These are phyloP conservation scores for Fusarium sublunatum DNA, from an alignment of 2,329 filamentous ascomycete genomes.

Conservation along the genomic window DNA sequence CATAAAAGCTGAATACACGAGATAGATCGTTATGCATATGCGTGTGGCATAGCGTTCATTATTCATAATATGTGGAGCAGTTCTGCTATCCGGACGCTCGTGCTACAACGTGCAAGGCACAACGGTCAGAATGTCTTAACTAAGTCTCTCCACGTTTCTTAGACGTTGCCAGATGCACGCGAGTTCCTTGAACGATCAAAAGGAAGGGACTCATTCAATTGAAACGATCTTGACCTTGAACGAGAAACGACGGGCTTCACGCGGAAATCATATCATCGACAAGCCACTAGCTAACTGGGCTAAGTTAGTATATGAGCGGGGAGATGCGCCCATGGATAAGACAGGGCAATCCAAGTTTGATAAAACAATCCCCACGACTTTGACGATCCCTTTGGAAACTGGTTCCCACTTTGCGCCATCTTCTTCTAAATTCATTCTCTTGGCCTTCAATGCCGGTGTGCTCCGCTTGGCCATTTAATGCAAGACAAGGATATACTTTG, in stretches of 20 bases:
- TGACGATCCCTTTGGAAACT: slow-evolving; percentile 26
- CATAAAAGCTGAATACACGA: slow-evolving; percentile 8
- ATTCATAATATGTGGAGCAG: slow-evolving; percentile 37
- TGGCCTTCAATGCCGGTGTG: slow-evolving; percentile 21
- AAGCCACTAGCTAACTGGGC: slow-evolving; percentile 38
- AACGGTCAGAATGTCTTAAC: slow-evolving; percentile 22
- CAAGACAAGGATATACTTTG: slow-evolving; percentile 35
- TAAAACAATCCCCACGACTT: slow-evolving; percentile 40
- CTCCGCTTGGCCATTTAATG: slow-evolving; percentile 30
- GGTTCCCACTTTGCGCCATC: slow-evolving; percentile 23
- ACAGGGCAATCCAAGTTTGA: slow-evolving; percentile 22
- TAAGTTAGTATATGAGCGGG: slow-evolving; percentile 31
- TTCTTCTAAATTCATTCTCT: slow-evolving; percentile 14
- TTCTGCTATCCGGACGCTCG: neutral
- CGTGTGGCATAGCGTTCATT: slow-evolving; percentile 28
- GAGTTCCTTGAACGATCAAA: slow-evolving; percentile 7
- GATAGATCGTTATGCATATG: slow-evolving; percentile 36
- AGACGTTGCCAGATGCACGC: slow-evolving; percentile 5
- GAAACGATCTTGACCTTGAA: slow-evolving; percentile 9
- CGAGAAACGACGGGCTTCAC: slow-evolving; percentile 19
- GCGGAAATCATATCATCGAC: slow-evolving; percentile 33
- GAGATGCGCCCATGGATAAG: slow-evolving; percentile 33
- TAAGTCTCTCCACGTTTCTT: slow-evolving; percentile 12
- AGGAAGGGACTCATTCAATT: slow-evolving; percentile 6
- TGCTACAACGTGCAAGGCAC: neutral